Evolutionary conservation across 2,329 filamentous ascomycete genomes (phyloP), one percentile per base, ranked within the genome.

Genomic region (Cercospora sesami): DNA sequence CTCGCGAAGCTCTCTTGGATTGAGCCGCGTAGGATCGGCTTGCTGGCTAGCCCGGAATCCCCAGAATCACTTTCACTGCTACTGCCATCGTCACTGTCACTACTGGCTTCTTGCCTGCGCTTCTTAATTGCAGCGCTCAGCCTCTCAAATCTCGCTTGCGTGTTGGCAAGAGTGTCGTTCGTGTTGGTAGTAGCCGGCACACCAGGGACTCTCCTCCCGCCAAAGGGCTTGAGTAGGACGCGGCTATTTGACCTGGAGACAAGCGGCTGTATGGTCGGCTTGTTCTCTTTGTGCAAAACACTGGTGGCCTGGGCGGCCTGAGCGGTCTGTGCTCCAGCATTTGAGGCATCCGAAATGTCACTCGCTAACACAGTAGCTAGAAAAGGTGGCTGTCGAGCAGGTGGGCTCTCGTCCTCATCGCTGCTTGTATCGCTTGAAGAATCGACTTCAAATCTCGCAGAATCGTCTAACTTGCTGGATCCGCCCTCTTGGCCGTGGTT

Each of bases 1-100:
- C 26, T 31, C 45, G 63, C 65, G 39, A 67, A 68, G 57, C 67
- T 69, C 42, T 71, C 67, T 5, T 61, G 55, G 39, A 69, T 48
- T 18, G 69, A 71, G n/a, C 69, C 69, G 10, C 60, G 59, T 12
- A 64, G 18, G 0, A 9, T 12, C 1, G 57, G 60, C 33, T 66
- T 63, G 10, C 31, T 18, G 30, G 42, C 45, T 16, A 23, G 8
- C 28, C 4, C 30, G 23, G 65, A 60, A 6, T 59, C 36, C 6
- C 63, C 66, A 16, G 68, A 67, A 10, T 61, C 23, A 31, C 61
- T 64, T 10, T 8, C 33, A 55, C 60, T 68, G 8, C 58, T 57
- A 51, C 60, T 64, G 39, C 61, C 63, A 45, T 60, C 60, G 31
- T 60, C 65, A n/a, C 48, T 30, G 23, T 31, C 39, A 39, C 60